Conservation (phyloP, 2,329 filamentous ascomycete species). For the Pestalotiopsis sp. region DNA sequence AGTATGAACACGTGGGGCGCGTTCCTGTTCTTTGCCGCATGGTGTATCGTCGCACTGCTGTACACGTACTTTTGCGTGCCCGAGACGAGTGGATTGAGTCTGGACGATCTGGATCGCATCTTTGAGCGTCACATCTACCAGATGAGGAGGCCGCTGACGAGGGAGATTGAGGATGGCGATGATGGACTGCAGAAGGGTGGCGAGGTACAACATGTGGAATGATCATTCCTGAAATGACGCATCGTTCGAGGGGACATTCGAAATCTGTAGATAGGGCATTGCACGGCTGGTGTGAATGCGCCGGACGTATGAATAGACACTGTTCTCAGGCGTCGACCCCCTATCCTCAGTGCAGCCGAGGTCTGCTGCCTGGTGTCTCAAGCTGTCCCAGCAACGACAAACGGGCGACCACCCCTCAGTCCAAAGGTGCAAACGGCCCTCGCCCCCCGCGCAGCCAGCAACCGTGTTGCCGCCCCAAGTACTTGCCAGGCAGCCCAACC, state of each 20-base stretch:
- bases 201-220: neutral
- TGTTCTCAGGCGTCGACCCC: too few species aligned
- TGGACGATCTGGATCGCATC: conserved; percentile 35
- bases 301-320: too few species aligned
- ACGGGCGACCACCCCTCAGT: too few species aligned
- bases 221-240: neutral
- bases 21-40: conserved; percentile 43
- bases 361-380: too few species aligned
- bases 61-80: conserved; percentile 44
- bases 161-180: neutral
- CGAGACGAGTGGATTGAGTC: conserved; percentile 36
- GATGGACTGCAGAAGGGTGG: neutral
- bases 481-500: too few species aligned
- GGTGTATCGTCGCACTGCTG: conserved; percentile 37
- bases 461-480: too few species aligned
- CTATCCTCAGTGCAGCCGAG: too few species aligned
- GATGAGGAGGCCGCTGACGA: neutral
- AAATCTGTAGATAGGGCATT: too few species aligned
- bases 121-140: conserved; percentile 25
- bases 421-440: too few species aligned
- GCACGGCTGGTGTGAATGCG: too few species aligned
- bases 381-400: too few species aligned
- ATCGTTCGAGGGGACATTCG: neutral
- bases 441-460: too few species aligned
- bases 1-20: conserved; percentile 42